A percentile compares a stretch with the other conserved stretches of the same genome.
phyloP scores from a whole-genome alignment of 148 eudicot genomes.

The Silene uniflora region DNA sequence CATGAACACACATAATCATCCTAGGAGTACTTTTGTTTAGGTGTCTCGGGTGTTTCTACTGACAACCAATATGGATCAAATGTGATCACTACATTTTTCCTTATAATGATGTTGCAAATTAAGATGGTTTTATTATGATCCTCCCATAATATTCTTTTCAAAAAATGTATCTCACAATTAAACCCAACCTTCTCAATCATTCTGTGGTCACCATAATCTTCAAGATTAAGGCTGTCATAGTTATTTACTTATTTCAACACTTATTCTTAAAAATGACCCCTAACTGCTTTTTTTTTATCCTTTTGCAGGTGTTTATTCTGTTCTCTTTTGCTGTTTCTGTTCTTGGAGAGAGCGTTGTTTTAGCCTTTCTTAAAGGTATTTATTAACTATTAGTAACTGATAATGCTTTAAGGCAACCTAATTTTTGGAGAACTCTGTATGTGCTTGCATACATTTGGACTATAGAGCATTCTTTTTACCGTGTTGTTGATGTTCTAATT shows the following conservation, averaged over 20 bases:
- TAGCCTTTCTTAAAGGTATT: not conserved
- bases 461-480: not conserved
- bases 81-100: no score
- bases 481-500: not conserved
- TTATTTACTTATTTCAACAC: not conserved
- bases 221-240: not conserved
- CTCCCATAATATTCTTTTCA: not conserved
- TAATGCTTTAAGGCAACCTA: not conserved
- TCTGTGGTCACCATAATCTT: not conserved
- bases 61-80: no score
- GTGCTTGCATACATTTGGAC: not conserved
- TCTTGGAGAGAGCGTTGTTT: slow-evolving; percentile 6
- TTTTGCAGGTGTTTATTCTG: slow-evolving; percentile 11
- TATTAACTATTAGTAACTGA: not conserved
- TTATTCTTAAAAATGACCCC: not conserved
- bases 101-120: no score
- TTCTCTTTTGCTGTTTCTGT: slow-evolving; percentile 8
- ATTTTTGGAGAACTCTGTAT: not conserved
- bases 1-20: no score
- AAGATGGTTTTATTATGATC: not conserved
- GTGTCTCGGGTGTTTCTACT: no score
- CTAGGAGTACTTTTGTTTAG: no score
- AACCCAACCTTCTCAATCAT: not conserved
- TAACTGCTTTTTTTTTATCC: not conserved
- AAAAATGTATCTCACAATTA: not conserved